A percentile compares a stretch with the other conserved stretches of the same genome.
These are phyloP conservation scores for Massariosphaeria phaeospora DNA, from an alignment of 495 filamentous ascomycete species.

Conservation along the genomic window DNA sequence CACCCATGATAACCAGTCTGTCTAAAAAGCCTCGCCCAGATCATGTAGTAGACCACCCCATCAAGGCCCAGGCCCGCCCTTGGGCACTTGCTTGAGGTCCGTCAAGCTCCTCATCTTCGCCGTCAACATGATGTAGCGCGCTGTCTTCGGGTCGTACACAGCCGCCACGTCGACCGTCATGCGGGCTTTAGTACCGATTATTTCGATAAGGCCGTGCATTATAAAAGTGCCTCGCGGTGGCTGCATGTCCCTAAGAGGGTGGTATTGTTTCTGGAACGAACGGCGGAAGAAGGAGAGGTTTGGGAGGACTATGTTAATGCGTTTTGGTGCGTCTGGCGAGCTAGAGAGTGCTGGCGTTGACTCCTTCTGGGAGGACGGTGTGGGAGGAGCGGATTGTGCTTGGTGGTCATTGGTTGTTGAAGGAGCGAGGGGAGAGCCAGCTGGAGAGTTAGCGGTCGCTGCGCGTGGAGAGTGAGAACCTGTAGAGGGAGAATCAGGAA, in stretches of 20 bases:
- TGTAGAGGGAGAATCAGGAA: neutral
- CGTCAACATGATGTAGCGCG: conserved; percentile 32
- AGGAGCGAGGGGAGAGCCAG: neutral
- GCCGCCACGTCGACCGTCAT: conserved; percentile 55
- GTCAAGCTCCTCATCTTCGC: conserved; percentile 33
- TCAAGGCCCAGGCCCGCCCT: conserved; percentile 37
- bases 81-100: conserved; percentile 35
- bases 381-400: neutral
- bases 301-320: conserved; percentile 4
- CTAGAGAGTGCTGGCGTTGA: neutral
- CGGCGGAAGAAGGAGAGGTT: conserved; percentile 51
- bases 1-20: no score
- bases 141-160: conserved; percentile 53
- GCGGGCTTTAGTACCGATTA: conserved; percentile 54
- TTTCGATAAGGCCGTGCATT: conserved; percentile 60
- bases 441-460: neutral
- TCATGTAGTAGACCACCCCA: no score
- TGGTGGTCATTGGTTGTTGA: neutral
- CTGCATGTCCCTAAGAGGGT: conserved; percentile 24
- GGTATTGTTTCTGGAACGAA: conserved; percentile 48
- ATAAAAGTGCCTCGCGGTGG: conserved; percentile 61
- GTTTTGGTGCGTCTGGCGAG: neutral
- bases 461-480: neutral
- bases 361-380: neutral
- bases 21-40: no score